Conservation (phyloP, 306 rosid genomes). For the Medicago truncatula region DNA sequence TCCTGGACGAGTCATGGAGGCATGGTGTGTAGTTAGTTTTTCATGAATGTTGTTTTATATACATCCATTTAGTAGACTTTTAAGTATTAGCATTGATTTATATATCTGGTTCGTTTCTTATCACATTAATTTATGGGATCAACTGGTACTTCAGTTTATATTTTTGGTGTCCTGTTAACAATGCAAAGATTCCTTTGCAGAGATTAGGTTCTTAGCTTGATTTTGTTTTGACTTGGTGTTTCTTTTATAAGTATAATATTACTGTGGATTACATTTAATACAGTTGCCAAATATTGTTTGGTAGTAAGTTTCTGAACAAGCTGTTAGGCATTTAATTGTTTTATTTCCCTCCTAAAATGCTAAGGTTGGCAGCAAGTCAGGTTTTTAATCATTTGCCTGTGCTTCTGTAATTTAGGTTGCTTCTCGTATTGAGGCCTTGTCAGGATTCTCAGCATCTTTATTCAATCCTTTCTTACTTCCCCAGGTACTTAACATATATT, state of each 20-base stretch:
- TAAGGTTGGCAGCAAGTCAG: slow-evolving; percentile 2
- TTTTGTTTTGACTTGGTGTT: neutral
- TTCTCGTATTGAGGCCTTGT: slow-evolving; percentile 63
- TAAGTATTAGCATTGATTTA: slow-evolving; percentile 15
- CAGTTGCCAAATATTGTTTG: slow-evolving; percentile 27
- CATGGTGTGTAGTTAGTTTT: slow-evolving; percentile 59
- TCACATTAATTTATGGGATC: slow-evolving; percentile 5
- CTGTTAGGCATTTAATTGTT: neutral
- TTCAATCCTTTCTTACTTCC: slow-evolving; percentile 78
- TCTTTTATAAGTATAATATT: neutral
- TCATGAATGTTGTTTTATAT: slow-evolving; percentile 8
- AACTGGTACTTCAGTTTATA: slow-evolving; percentile 1
- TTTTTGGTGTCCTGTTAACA: slow-evolving; percentile 3
- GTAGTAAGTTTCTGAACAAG: slow-evolving; percentile 16
- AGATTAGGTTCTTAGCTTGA: neutral
- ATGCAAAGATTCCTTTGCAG: slow-evolving; percentile 21
- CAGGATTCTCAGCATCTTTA: slow-evolving; percentile 69
- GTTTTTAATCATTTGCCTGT: neutral
- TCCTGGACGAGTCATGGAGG: slow-evolving; percentile 92
- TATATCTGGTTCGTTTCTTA: slow-evolving; percentile 1
- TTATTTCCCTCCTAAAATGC: neutral
- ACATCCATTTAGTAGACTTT: slow-evolving; percentile 12
- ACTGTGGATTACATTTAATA: slow-evolving; percentile 18
- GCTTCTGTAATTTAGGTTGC: slow-evolving; percentile 61
- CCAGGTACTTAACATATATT: slow-evolving; percentile 55